These are phyloP conservation scores for Musa balbisiana DNA, from an alignment of 202 grass and related monocot species.

Conservation along the genomic window DNA sequence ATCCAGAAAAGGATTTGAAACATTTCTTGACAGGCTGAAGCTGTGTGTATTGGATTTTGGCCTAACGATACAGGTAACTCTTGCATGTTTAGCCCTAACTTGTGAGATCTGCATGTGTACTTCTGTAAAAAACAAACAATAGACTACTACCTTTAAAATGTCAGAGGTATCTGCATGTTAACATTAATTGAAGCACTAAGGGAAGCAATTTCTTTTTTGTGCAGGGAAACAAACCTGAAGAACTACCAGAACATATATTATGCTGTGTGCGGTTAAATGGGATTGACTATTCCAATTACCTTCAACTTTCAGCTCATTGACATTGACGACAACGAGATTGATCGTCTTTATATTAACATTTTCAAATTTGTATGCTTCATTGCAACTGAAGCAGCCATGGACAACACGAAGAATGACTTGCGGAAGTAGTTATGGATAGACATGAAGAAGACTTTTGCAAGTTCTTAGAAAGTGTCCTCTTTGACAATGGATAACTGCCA, in stretches of 20 bases:
- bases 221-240: constrained; percentile 90
- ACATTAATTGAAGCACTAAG: neutral
- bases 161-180: neutral
- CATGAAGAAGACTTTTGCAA: neutral
- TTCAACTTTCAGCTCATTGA: constrained; percentile 42
- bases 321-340: neutral
- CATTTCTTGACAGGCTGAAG: constrained; percentile 91
- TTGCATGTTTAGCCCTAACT: neutral
- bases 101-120: neutral
- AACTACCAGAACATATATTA: constrained; percentile 82
- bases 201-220: constrained; percentile 1
- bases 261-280: constrained; percentile 92
- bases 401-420: neutral
- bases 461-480: neutral
- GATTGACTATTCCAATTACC: constrained; percentile 79
- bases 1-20: constrained; percentile 91
- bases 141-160: neutral
- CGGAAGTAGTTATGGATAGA: neutral
- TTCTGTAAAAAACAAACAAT: neutral
- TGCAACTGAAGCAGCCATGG: neutral
- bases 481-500: too few relatives aligned
- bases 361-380: neutral
- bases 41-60: constrained; percentile 78
- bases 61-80: constrained; percentile 82
- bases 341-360: constrained; percentile 2